Percentiles rank a stretch among this genome's conserved stretches.
phyloP scores from a whole-genome alignment of 345 rosid species.

The Lenwebbia sp. region DNA sequence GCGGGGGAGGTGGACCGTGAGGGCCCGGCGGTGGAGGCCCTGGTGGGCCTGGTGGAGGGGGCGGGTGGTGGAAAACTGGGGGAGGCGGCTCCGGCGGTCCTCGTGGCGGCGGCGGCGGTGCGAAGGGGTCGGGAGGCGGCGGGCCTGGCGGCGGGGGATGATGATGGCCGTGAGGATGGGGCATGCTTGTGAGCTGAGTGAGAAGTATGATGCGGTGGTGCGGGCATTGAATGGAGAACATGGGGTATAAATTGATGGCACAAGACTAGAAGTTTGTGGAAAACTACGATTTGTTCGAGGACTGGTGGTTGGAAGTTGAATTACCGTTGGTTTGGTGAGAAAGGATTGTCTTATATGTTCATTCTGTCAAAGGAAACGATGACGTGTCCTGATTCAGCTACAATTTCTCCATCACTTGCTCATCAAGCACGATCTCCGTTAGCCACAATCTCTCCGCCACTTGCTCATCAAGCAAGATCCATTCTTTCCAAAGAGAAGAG shows the following conservation, averaged over 20 bases:
- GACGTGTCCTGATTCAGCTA: too few relatives aligned
- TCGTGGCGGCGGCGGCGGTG: neutral
- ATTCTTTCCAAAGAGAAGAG: too few relatives aligned
- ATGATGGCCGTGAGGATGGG: constrained; percentile 1
- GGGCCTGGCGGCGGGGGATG: constrained; percentile 8
- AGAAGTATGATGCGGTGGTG: neutral
- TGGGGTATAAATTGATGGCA: neutral
- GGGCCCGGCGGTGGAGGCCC: too few relatives aligned
- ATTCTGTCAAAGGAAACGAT: too few relatives aligned
- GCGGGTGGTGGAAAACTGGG: constrained; percentile 1
- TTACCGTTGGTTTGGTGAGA: neutral
- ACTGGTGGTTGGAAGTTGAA: neutral
- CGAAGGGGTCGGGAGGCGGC: constrained; percentile 1
- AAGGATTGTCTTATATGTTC: neutral
- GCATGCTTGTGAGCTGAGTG: neutral
- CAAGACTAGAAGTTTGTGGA: neutral
- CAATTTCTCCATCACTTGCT: too few relatives aligned
- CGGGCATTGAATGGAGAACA: neutral
- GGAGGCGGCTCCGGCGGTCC: constrained; percentile 10
- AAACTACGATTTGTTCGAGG: neutral
- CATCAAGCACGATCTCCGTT: too few relatives aligned
- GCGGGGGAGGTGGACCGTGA: constrained; percentile 12
- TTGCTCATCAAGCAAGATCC: too few relatives aligned
- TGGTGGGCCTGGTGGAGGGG: constrained; percentile 12
- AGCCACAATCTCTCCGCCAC: too few relatives aligned